Percentiles rank a stretch among this genome's conserved stretches.
Conservation (phyloP, 2,329 filamentous ascomycete genomes). For the Piedraia hortae region DNA sequence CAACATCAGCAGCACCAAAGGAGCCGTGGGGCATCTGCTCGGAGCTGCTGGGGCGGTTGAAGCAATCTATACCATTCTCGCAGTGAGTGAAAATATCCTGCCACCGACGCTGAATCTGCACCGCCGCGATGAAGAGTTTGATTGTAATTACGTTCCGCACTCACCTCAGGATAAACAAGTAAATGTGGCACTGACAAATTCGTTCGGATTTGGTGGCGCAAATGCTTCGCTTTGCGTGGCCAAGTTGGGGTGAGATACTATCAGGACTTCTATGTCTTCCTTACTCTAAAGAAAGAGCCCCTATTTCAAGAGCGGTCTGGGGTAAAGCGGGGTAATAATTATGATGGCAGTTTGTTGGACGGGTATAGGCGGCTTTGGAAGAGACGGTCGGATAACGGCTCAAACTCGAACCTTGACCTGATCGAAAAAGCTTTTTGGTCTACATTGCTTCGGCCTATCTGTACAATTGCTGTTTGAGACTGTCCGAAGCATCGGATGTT, state of each 20-base stretch:
- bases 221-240: constrained; percentile 73
- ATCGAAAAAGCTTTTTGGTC: too few relatives aligned
- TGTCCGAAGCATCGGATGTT: too few relatives aligned
- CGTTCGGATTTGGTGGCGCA: constrained; percentile 91
- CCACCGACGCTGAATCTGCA: constrained; percentile 72
- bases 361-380: too few relatives aligned
- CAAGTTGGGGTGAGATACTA: constrained; percentile 9
- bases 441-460: too few relatives aligned
- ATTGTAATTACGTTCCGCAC: constrained; percentile 65
- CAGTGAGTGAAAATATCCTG: constrained; percentile 48
- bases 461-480: too few relatives aligned
- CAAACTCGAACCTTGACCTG: too few relatives aligned
- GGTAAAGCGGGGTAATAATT: too few relatives aligned
- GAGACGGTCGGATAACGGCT: too few relatives aligned
- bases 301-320: neutral
- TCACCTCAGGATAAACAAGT: constrained; percentile 42
- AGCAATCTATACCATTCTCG: constrained; percentile 57
- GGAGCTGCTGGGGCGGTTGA: constrained; percentile 81
- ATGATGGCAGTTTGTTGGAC: too few relatives aligned
- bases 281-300: constrained; percentile 1
- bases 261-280: constrained; percentile 3
- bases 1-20: constrained; percentile 81
- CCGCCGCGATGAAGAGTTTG: constrained; percentile 30
- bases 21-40: constrained; percentile 69
- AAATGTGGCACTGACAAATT: constrained; percentile 62